phyloP scores from a whole-genome alignment of 257 asterid genomes.

The Mitragyna speciosa region DNA sequence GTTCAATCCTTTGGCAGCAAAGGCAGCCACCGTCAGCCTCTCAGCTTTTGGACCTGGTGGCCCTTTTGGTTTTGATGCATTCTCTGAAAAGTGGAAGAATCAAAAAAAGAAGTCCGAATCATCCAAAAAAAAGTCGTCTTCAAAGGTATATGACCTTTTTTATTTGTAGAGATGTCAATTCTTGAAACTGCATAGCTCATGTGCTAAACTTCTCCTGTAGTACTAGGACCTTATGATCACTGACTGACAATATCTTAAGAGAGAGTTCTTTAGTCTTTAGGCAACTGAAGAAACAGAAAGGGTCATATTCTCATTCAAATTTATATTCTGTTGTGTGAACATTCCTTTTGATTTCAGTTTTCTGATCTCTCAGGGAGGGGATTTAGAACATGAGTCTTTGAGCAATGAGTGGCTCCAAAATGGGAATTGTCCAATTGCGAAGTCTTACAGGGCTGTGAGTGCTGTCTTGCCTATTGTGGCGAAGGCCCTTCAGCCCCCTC shows the following conservation, averaged over 20 bases:
- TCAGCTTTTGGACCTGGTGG: constrained; percentile 86
- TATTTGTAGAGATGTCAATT: background rate
- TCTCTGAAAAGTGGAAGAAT: constrained; percentile 64
- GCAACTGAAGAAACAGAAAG: background rate
- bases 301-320: background rate
- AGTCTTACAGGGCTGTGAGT: constrained; percentile 81
- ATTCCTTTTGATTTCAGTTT: constrained; percentile 10
- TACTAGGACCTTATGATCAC: background rate
- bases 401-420: constrained; percentile 79
- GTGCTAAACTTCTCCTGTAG: background rate
- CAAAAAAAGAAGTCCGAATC: constrained; percentile 51
- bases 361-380: constrained; percentile 53
- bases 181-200: background rate
- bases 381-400: constrained; percentile 65
- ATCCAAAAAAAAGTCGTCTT: constrained; percentile 59
- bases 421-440: constrained; percentile 92
- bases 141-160: constrained; percentile 42
- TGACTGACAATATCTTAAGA: background rate
- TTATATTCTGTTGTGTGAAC: background rate
- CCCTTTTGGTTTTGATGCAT: constrained; percentile 80
- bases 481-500: constrained; percentile 73
- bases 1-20: constrained; percentile 91
- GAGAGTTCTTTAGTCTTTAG: background rate
- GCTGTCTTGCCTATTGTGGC: constrained; percentile 83
- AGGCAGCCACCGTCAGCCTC: constrained; percentile 89